Percentiles rank a stretch among this genome's conserved stretches.
Evolutionary conservation across 169 alveolate genomes (phyloP).

Genomic region (Cryptosporidium ubiquitum): DNA sequence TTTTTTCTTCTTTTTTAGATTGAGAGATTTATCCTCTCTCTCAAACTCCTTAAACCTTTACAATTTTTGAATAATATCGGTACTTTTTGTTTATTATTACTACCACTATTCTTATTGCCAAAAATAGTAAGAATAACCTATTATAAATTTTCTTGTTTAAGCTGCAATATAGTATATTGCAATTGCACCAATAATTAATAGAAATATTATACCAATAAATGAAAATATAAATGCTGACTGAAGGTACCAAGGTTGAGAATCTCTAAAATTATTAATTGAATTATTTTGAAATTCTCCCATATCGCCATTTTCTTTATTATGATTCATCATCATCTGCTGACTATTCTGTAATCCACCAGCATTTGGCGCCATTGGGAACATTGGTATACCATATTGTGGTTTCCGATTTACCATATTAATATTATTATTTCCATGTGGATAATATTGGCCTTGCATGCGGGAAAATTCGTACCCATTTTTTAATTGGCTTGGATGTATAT

Average conservation of each 20-base stretch:
- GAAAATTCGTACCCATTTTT: not conserved
- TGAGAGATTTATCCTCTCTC: no score
- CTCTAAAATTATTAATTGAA: slow-evolving; percentile 32
- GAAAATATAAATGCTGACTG: slow-evolving; percentile 46
- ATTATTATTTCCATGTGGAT: not conserved
- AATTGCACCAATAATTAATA: slow-evolving; percentile 31
- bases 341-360: not conserved
- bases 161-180: slow-evolving; percentile 43
- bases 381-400: slow-evolving; percentile 46
- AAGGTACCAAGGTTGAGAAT: slow-evolving; percentile 30
- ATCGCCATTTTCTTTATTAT: not conserved
- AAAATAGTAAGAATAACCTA: not conserved
- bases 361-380: slow-evolving; percentile 31
- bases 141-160: not conserved
- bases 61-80: not conserved
- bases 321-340: not conserved
- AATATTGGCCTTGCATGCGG: not conserved
- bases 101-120: no score
- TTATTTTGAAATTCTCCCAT: slow-evolving; percentile 18
- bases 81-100: not conserved
- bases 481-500: not conserved
- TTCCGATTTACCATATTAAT: not conserved
- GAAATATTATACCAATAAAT: slow-evolving; percentile 33
- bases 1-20: no score
- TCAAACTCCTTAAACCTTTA: not conserved